Conservation (phyloP, 148 eudicot species). For the Persicaria tinctoria region DNA sequence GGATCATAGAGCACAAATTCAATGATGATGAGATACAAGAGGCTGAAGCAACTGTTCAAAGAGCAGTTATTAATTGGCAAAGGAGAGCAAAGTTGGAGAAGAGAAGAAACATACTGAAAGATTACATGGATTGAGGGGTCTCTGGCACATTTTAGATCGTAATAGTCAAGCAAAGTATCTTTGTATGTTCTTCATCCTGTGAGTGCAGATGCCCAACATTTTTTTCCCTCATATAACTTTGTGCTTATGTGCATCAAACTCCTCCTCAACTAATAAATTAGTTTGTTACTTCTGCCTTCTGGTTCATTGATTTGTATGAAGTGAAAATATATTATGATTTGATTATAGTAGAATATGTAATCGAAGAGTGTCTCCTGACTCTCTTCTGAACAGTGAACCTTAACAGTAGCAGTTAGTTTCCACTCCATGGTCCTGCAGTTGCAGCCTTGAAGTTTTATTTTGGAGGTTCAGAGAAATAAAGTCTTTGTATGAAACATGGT, state of each 20-base stretch:
- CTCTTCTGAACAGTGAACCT: background rate
- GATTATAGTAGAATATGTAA: background rate
- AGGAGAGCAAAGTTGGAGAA: slow-evolving; percentile 52
- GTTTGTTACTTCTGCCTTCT: slow-evolving; percentile 3
- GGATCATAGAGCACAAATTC: slow-evolving; percentile 84
- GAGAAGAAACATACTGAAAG: slow-evolving; percentile 42
- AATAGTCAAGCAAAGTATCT: background rate
- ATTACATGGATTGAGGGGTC: slow-evolving; percentile 31
- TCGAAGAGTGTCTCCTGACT: background rate
- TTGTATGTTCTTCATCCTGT: background rate
- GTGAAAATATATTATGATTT: background rate
- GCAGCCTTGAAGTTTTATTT: background rate
- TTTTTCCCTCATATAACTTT: background rate
- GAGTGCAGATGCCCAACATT: background rate
- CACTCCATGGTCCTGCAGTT: background rate
- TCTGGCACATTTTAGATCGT: background rate
- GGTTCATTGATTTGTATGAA: background rate
- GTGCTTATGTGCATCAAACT: slow-evolving; percentile 4
- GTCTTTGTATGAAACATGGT: background rate
- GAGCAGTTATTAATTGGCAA: slow-evolving; percentile 73
- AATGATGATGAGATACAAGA: slow-evolving; percentile 61
- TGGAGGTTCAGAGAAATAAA: background rate
- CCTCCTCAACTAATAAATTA: background rate
- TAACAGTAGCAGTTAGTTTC: background rate
- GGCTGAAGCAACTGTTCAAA: slow-evolving; percentile 52